Base-by-base conservation (phyloP, 2,329 filamentous ascomycete species). In the Cercospora sesami region DNA sequence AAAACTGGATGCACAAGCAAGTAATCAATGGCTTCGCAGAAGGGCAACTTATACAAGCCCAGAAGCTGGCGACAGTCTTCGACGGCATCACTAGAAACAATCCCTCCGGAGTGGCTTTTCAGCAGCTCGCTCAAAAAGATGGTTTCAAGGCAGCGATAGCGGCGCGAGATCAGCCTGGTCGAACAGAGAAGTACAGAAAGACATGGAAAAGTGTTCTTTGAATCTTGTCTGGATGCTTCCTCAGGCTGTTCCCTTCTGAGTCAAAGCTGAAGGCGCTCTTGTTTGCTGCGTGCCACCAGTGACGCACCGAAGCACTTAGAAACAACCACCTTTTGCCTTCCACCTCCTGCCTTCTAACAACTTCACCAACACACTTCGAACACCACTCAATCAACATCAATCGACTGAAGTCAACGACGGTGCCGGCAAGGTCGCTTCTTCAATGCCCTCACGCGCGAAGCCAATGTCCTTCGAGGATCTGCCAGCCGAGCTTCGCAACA, bases 1-100 rank as follows among this genome's bases (percentile, higher is more conserved):
- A 70, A 33, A 31, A 60, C 10, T 66, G 69, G 68, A 69, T 71
- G 68, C 66, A 65, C 31, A 71, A 71, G 63, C 64, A 66, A 31
- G 68, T 69, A 3, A 59, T 71, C 48, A 69, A 71, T 63, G 39
- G 63, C 16, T 66, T 68, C 26, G 57, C 66, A 5, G 65, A 70
- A 55, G 65, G 21, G 12, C 63, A 66, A 39, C 31, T 71, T 18
- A 23, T 30, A 16, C 48, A 58, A 18, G 63, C 62, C 26, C 69
- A 71, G 65, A 65, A 66, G 33, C 23, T 68, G 31, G 65, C 70
- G 18, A 70, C 69, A 9, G 53, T 70, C 10, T 68, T 71, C 23
- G 65, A 67, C 31, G 65, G 61, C 14, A 58, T 67, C 12, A 64
- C 65, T 21, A 28, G 65, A 42, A 67, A 67, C 64, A 65, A 42